These are phyloP conservation scores for Cladosporium velox DNA, from an alignment of 2,329 filamentous ascomycete species.

Conservation along the genomic window DNA sequence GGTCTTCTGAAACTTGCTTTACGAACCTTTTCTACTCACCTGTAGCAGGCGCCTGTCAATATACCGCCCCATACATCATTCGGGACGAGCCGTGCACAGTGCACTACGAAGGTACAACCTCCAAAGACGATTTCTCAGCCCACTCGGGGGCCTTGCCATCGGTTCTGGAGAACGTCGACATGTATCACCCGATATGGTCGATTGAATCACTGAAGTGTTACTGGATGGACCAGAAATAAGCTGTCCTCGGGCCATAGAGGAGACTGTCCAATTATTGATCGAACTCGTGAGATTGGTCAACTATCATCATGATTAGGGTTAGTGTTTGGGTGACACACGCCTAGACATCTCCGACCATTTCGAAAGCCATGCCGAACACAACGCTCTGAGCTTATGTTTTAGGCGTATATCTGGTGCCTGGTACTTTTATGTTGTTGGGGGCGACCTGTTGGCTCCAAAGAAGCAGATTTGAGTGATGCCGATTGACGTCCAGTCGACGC, in stretches of 20 bases:
- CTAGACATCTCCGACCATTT: background rate
- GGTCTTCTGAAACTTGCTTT: background rate
- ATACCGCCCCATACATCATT: too few species aligned
- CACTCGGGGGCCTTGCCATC: too few species aligned
- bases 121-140: too few species aligned
- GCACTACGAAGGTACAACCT: background rate
- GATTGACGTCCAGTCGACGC: background rate
- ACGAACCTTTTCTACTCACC: background rate
- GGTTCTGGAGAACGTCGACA: too few species aligned
- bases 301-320: background rate
- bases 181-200: too few species aligned
- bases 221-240: too few species aligned
- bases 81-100: background rate
- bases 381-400: background rate
- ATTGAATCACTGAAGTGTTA: too few species aligned
- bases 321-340: background rate
- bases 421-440: background rate
- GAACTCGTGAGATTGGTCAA: background rate
- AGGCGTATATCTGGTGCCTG: too few species aligned
- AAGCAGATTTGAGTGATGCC: background rate
- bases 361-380: background rate
- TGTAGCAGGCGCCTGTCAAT: background rate
- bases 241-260: too few species aligned
- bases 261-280: too few species aligned
- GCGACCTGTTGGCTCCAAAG: background rate